Conservation (phyloP, 495 filamentous ascomycete species). For the Penicillium herquei region DNA sequence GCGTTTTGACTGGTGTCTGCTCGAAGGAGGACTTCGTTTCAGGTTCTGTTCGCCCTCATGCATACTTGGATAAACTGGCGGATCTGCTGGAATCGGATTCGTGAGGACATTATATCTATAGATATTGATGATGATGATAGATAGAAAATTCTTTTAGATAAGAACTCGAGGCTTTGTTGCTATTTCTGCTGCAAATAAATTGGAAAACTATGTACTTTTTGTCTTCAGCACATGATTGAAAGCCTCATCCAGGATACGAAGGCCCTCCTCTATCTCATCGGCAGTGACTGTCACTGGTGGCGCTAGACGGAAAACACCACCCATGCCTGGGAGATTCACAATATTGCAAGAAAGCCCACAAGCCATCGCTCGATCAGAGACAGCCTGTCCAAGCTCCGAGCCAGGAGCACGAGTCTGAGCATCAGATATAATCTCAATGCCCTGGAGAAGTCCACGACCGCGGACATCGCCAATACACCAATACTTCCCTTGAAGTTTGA, state of each 20-base stretch:
- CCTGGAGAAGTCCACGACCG: slow-evolving; percentile 52
- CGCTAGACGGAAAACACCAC: slow-evolving; percentile 55
- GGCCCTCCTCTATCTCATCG: slow-evolving; percentile 47
- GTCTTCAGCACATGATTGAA: background rate
- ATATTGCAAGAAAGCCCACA: slow-evolving; percentile 46
- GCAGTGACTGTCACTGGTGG: slow-evolving; percentile 55
- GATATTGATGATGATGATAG: too few species aligned
- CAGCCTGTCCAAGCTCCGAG: slow-evolving; percentile 42
- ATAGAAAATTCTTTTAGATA: too few species aligned
- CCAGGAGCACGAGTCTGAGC: slow-evolving; percentile 40
- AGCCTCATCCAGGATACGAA: slow-evolving; percentile 17
- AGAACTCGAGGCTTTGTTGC: too few species aligned
- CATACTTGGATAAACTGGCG: slow-evolving; percentile 77
- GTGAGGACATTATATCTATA: too few species aligned
- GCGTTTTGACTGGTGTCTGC: slow-evolving; percentile 86
- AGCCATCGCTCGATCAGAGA: slow-evolving; percentile 45
- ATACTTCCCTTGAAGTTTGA: slow-evolving; percentile 43
- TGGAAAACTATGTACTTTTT: too few species aligned
- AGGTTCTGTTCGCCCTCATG: slow-evolving; percentile 66
- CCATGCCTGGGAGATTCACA: slow-evolving; percentile 48
- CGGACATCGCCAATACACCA: slow-evolving; percentile 57
- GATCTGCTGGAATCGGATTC: slow-evolving; percentile 56
- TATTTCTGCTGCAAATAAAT: too few species aligned
- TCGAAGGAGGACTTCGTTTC: slow-evolving; percentile 79
- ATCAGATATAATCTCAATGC: slow-evolving; percentile 53